Percentiles rank a stretch among this genome's conserved stretches.
Evolutionary conservation across 768 basidiomycete genomes (phyloP).

Genomic region (Mycena sanguinolenta): DNA sequence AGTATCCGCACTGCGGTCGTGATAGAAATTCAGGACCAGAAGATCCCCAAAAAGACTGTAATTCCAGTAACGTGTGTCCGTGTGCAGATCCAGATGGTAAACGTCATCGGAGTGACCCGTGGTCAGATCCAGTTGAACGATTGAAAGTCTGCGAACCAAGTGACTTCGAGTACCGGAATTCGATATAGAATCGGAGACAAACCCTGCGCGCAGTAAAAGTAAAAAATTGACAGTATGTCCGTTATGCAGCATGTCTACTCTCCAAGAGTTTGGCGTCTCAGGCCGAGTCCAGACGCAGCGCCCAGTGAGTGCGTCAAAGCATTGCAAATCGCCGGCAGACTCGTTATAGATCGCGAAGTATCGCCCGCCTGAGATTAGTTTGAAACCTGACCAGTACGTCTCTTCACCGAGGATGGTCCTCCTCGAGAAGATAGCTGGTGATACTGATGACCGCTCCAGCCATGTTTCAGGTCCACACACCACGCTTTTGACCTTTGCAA

Average conservation of each 20-base stretch:
- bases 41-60: background rate
- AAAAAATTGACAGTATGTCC: background rate
- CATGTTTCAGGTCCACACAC: background rate
- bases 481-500: background rate
- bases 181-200: background rate
- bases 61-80: background rate
- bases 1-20: background rate
- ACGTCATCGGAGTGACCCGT: background rate
- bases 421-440: background rate
- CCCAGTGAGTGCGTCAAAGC: background rate
- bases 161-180: background rate
- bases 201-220: background rate
- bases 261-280: background rate
- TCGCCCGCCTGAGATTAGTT: background rate
- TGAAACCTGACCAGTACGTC: too few relatives aligned
- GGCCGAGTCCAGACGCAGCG: background rate
- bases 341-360: too few relatives aligned
- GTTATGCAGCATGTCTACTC: background rate
- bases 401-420: background rate
- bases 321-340: background rate
- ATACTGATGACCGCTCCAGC: background rate
- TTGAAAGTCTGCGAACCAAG: background rate
- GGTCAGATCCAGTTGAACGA: background rate
- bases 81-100: background rate
- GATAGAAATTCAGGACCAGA: background rate